Conservation (phyloP, 257 asterid genomes). For the Penstemon barbatus region DNA sequence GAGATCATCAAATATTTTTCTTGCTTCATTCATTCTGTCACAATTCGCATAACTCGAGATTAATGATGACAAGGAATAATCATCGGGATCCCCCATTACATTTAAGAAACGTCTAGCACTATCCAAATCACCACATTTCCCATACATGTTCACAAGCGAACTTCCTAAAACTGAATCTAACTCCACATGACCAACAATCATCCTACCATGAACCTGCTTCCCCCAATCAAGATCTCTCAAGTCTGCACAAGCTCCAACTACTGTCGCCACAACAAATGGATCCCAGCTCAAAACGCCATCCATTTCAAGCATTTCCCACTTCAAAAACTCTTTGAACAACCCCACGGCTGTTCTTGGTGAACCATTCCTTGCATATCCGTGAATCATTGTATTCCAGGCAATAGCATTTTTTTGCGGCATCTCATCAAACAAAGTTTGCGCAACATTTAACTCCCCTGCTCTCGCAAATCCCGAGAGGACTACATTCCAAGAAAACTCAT, state of each 20-base stretch:
- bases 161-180: conserved; percentile 66
- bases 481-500: conserved; percentile 78
- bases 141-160: conserved; percentile 80
- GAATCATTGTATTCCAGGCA: conserved; percentile 73
- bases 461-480: conserved; percentile 52
- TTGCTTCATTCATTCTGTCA: conserved; percentile 67
- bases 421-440: conserved; percentile 41
- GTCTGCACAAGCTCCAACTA: conserved; percentile 62
- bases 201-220: conserved; percentile 74
- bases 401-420: conserved; percentile 71
- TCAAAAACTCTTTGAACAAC: conserved; percentile 52
- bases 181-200: conserved; percentile 49
- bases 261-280: conserved; percentile 60
- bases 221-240: conserved; percentile 51
- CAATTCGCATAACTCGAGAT: conserved; percentile 65
- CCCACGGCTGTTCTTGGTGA: conserved; percentile 45
- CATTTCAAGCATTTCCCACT: conserved; percentile 32
- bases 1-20: conserved; percentile 45
- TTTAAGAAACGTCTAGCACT: conserved; percentile 44
- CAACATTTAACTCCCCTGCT: conserved; percentile 56
- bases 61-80: conserved; percentile 72
- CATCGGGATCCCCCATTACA: conserved; percentile 53
- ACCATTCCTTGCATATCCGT: conserved; percentile 60
- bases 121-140: conserved; percentile 69
- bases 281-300: conserved; percentile 39